phyloP scores from a whole-genome alignment of 2,329 filamentous ascomycete genomes.

The Xylariales sp. region DNA sequence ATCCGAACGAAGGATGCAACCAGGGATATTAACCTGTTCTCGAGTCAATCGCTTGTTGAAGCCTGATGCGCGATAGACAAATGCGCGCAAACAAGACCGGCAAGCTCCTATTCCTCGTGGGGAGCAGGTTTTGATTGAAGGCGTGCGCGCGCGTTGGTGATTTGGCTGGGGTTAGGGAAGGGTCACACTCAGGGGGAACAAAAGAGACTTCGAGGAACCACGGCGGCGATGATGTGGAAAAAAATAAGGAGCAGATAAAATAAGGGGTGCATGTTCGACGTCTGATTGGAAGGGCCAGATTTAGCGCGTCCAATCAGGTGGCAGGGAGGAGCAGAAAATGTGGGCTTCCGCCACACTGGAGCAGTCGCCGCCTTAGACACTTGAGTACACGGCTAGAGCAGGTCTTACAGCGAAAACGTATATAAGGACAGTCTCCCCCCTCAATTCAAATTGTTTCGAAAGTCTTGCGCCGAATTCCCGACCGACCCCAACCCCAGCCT shows the following conservation, averaged over 20 bases:
- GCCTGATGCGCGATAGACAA: too few species aligned
- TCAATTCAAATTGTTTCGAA: constrained; percentile 44
- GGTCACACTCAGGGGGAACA: too few species aligned
- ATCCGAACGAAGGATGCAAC: background rate
- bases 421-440: constrained; percentile 50
- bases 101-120: too few species aligned
- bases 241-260: constrained; percentile 23
- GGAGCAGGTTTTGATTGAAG: background rate
- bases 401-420: constrained; percentile 41
- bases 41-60: too few species aligned
- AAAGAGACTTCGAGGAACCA: constrained; percentile 24
- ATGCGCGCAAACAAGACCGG: too few species aligned
- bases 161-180: background rate
- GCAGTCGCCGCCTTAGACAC: constrained; percentile 24
- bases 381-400: constrained; percentile 20
- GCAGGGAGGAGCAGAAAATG: constrained; percentile 22
- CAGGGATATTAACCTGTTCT: too few species aligned
- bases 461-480: constrained; percentile 51
- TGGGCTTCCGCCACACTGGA: constrained; percentile 27
- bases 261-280: constrained; percentile 18
- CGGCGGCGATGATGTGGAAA: constrained; percentile 18
- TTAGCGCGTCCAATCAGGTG: constrained; percentile 22
- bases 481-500: constrained; percentile 43
- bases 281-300: constrained; percentile 20
- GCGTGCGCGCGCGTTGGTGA: too few species aligned